These are phyloP conservation scores for Blepharisma stoltei DNA, from an alignment of 73 alveolate species.

Conservation along the genomic window DNA sequence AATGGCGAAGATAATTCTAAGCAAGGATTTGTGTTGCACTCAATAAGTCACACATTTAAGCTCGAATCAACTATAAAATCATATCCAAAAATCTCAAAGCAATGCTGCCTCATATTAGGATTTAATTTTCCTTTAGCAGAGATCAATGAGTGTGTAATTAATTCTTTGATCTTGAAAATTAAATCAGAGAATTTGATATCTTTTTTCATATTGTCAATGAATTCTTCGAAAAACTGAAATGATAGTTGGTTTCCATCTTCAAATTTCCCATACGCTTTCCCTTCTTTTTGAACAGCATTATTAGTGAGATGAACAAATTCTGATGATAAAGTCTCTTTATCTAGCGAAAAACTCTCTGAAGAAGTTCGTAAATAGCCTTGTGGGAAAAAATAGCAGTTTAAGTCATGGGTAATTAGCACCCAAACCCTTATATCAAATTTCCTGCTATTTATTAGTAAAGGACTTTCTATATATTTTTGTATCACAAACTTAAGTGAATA, in stretches of 20 bases:
- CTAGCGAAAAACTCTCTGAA: constrained; percentile 44
- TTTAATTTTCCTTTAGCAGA: constrained; percentile 49
- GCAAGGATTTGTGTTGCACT: constrained; percentile 91
- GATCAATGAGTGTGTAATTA: background rate
- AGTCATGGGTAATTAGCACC: constrained; percentile 64
- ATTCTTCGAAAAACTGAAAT: constrained; percentile 50
- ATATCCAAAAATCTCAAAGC: constrained; percentile 94
- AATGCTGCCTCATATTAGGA: constrained; percentile 62
- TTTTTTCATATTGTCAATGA: constrained; percentile 33
- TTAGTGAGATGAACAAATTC: constrained; percentile 78
- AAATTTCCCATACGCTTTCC: constrained; percentile 64
- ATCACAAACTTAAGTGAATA: constrained; percentile 40
- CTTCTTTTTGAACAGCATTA: constrained; percentile 70
- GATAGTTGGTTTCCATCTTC: constrained; percentile 87
- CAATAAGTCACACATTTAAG: constrained; percentile 86
- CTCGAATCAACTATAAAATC: constrained; percentile 89
- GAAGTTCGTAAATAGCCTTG: constrained; percentile 80
- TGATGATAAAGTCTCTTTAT: constrained; percentile 50
- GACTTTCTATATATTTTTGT: constrained; percentile 75
- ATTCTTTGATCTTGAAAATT: constrained; percentile 16
- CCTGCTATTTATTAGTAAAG: constrained; percentile 66
- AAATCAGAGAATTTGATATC: constrained; percentile 23
- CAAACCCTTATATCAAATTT: constrained; percentile 86
- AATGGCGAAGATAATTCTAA: constrained; percentile 80
- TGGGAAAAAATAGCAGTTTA: constrained; percentile 62